phyloP scores from a whole-genome alignment of 805 yeast genomes.

The Sugiyamaella floridensis region DNA sequence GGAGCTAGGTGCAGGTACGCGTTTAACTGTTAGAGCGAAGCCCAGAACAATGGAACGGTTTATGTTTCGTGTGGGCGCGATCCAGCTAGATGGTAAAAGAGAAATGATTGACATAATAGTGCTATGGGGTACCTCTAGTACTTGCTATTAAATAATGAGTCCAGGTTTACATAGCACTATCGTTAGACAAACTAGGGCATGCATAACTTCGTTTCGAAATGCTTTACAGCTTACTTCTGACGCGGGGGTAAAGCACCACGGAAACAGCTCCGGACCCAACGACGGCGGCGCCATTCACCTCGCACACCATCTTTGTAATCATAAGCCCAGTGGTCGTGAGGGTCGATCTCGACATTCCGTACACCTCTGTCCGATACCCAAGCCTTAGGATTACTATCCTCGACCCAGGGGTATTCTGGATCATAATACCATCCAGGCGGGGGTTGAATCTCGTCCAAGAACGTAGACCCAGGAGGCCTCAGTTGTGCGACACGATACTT shows the following conservation, averaged over 20 bases:
- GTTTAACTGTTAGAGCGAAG: too few species aligned
- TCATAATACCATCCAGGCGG: slow-evolving; percentile 74
- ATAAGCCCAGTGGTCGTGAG: slow-evolving; percentile 34
- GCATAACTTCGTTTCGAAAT: too few species aligned
- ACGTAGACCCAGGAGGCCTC: slow-evolving; percentile 59
- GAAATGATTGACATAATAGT: too few species aligned
- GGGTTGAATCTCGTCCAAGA: slow-evolving; percentile 50
- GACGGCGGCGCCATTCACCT: slow-evolving; percentile 36
- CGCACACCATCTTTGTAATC: slow-evolving; percentile 27
- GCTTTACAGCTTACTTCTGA: neutral
- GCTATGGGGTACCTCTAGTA: too few species aligned
- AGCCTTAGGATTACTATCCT: slow-evolving; percentile 45
- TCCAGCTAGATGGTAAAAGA: too few species aligned
- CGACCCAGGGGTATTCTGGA: slow-evolving; percentile 52
- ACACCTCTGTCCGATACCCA: slow-evolving; percentile 49
- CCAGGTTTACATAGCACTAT: too few species aligned
- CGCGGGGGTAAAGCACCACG: slow-evolving; percentile 17
- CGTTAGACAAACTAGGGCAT: too few species aligned
- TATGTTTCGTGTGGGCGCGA: too few species aligned
- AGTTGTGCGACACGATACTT: slow-evolving; percentile 40
- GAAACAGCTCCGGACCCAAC: slow-evolving; percentile 32
- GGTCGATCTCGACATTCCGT: slow-evolving; percentile 23
- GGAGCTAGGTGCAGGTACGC: too few species aligned
- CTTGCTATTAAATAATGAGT: too few species aligned
- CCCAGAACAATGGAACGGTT: too few species aligned